Evolutionary conservation across 139 green algal genomes (phyloP).

Genomic region (Marvania coccoides): DNA sequence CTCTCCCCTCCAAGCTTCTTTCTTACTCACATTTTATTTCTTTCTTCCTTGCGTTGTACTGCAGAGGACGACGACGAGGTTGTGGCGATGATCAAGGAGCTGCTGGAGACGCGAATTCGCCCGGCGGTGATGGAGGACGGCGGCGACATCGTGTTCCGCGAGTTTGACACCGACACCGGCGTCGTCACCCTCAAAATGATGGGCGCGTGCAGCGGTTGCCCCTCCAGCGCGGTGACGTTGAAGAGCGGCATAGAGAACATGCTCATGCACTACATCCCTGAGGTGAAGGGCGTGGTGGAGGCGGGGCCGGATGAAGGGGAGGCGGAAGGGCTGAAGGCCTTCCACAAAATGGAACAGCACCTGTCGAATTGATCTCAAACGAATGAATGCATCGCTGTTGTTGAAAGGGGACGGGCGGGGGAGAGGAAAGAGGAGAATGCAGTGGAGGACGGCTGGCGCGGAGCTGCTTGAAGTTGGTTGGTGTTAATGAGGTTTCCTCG

Average conservation of each 20-base stretch:
- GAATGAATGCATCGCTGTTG: background rate
- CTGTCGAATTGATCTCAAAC: constrained; percentile 28
- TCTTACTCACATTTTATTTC: too few species aligned
- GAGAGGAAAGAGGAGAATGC: too few species aligned
- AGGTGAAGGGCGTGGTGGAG: constrained; percentile 55
- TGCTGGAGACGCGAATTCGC: constrained; percentile 96
- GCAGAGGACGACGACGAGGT: constrained; percentile 53
- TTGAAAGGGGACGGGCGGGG: too few species aligned
- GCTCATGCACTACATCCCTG: constrained; percentile 94
- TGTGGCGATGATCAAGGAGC: constrained; percentile 99
- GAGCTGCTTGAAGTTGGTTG: too few species aligned
- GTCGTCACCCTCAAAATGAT: constrained; percentile 89
- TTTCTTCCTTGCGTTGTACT: too few species aligned
- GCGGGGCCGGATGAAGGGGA: constrained; percentile 65
- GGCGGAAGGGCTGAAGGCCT: constrained; percentile 51
- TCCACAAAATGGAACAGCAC: constrained; percentile 65
- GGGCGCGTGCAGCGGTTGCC: constrained; percentile 79
- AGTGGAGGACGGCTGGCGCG: too few species aligned
- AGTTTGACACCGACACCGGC: constrained; percentile 80
- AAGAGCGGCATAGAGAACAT: constrained; percentile 99
- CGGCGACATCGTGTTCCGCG: constrained; percentile 89
- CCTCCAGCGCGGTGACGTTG: constrained; percentile 88
- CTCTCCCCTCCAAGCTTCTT: too few species aligned
- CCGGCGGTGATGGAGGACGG: constrained; percentile 93
- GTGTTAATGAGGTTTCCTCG: too few species aligned